A percentile compares a stretch with the other conserved stretches of the same genome.
phyloP scores from a whole-genome alignment of 306 rosid species.

The Cucurbita moschata region DNA sequence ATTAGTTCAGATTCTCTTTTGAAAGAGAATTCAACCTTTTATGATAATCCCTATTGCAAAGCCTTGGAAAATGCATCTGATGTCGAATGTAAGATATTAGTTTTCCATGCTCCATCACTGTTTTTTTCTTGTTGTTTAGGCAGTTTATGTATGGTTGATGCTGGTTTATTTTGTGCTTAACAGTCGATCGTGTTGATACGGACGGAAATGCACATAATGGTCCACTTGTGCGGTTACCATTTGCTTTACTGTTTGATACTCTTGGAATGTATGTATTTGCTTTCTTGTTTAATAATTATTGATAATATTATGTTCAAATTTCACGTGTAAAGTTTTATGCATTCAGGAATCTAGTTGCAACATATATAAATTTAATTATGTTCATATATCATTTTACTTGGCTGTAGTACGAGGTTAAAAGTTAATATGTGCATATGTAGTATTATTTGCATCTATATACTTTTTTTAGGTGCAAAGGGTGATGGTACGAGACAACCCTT shows the following conservation, averaged over 20 bases:
- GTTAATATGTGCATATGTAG: not conserved
- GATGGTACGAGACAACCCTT: not conserved
- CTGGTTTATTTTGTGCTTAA: conserved; percentile 11
- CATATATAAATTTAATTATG: not conserved
- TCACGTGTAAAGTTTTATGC: not conserved
- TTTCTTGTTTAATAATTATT: not conserved
- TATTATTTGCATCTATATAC: not conserved
- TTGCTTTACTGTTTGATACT: conserved; percentile 79
- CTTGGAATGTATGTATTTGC: conserved; percentile 65
- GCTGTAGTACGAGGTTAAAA: not conserved
- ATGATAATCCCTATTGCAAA: conserved; percentile 80
- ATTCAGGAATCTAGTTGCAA: not conserved
- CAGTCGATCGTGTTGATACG: conserved; percentile 76
- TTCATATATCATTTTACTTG: not conserved
- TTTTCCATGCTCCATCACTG: conserved; percentile 8
- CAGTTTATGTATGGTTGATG: not conserved
- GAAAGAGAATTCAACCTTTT: conserved; percentile 44
- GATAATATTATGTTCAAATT: not conserved
- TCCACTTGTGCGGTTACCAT: conserved; percentile 69
- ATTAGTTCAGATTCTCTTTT: conserved; percentile 38
- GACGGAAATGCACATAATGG: conserved; percentile 63
- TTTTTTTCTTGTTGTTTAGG: not conserved
- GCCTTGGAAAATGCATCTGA: conserved; percentile 70
- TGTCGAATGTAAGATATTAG: conserved; percentile 58
- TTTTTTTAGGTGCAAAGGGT: not conserved